Conservation (phyloP, 2,329 filamentous ascomycete species). For the Phialophora macrospora region DNA sequence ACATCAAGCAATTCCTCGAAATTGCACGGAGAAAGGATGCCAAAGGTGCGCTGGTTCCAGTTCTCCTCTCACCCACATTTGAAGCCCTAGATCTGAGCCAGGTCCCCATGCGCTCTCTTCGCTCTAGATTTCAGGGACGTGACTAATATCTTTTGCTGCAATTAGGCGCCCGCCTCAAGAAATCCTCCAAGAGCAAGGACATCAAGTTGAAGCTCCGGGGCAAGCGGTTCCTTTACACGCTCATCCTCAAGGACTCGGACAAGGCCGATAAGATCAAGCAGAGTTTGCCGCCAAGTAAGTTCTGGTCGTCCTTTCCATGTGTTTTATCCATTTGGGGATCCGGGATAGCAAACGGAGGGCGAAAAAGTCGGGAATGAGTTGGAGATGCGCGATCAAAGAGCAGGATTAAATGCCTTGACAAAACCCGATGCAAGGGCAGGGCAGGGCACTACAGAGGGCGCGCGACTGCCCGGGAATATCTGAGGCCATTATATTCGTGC, state of each 20-base stretch:
- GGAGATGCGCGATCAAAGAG: not conserved
- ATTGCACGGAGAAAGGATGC: slow-evolving; percentile 99
- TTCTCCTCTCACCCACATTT: not conserved
- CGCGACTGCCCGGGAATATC: not conserved
- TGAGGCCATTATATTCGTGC: not conserved
- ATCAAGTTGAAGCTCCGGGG: slow-evolving; percentile 99
- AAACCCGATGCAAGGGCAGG: not conserved
- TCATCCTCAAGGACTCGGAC: slow-evolving; percentile 96
- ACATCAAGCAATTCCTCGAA: slow-evolving; percentile 99
- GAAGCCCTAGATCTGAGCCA: not conserved
- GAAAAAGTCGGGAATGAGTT: not conserved
- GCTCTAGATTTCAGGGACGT: not conserved
- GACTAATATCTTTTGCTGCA: not conserved
- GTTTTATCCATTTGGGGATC: not conserved
- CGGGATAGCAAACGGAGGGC: not conserved
- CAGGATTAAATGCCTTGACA: not conserved
- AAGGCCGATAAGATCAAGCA: slow-evolving; percentile 99
- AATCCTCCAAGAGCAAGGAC: slow-evolving; percentile 77
- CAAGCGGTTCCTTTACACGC: slow-evolving; percentile 93
- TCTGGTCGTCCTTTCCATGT: not conserved
- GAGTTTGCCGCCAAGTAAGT: slow-evolving; percentile 92
- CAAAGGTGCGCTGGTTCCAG: slow-evolving; percentile 76
- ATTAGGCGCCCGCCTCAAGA: slow-evolving; percentile 89
- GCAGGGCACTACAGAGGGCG: no score
- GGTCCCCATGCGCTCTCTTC: not conserved